Evolutionary conservation across 2,329 filamentous ascomycete genomes (phyloP).

Genomic region (Botrytis porri): DNA sequence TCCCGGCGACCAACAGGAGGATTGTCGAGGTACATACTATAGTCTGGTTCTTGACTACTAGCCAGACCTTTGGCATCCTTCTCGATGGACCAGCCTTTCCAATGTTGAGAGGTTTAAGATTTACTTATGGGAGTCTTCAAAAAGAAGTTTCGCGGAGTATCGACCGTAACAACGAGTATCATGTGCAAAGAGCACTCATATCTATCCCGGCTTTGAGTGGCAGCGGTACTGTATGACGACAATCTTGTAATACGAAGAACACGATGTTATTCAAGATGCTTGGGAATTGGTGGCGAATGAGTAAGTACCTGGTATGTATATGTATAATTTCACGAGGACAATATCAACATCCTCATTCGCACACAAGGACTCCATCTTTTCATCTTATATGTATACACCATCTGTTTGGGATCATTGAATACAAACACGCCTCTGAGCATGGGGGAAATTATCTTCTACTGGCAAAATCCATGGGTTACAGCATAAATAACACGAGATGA

Average conservation of each 20-base stretch:
- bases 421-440: not conserved
- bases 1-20: not conserved
- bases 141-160: not conserved
- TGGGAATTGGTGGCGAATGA: slow-evolving; percentile 5
- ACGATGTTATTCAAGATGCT: slow-evolving; percentile 1
- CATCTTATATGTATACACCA: not conserved
- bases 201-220: not conserved
- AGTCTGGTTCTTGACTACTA: not conserved
- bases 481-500: slow-evolving; percentile 13
- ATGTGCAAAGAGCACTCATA: not conserved
- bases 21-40: not conserved
- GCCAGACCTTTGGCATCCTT: not conserved
- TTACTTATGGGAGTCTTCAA: not conserved
- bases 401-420: not conserved
- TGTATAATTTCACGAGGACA: not conserved
- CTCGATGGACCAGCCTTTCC: not conserved
- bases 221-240: not conserved
- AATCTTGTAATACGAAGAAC: slow-evolving; percentile 10
- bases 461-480: not conserved
- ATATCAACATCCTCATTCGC: not conserved
- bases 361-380: not conserved
- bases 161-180: not conserved
- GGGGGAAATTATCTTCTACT: not conserved
- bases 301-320: not conserved
- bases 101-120: not conserved